Conservation (phyloP, 1,139 yeast species). For the Pichia norvegensis region DNA sequence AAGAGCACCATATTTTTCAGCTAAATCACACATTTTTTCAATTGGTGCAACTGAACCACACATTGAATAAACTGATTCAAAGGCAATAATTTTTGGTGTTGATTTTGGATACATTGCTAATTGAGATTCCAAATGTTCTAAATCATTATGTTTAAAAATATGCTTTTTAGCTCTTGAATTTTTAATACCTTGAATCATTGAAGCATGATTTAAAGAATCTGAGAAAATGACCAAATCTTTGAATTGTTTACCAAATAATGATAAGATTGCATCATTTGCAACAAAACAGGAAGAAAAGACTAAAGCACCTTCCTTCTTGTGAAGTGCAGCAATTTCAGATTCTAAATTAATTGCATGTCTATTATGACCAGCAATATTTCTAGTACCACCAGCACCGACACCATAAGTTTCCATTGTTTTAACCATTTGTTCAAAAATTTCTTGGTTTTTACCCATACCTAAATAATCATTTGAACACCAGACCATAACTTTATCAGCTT, state of each 20-base stretch:
- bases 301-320: slow-evolving; percentile 90
- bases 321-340: slow-evolving; percentile 79
- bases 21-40: slow-evolving; percentile 85
- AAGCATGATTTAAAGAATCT: slow-evolving; percentile 91
- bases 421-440: slow-evolving; percentile 71
- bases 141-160: slow-evolving; percentile 84
- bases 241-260: slow-evolving; percentile 83
- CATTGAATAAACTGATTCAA: slow-evolving; percentile 96
- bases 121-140: slow-evolving; percentile 69
- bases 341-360: slow-evolving; percentile 79
- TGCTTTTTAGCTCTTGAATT: slow-evolving; percentile 87
- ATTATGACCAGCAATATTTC: slow-evolving; percentile 98
- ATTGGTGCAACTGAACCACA: slow-evolving; percentile 96
- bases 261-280: slow-evolving; percentile 93
- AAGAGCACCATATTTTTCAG: slow-evolving; percentile 94
- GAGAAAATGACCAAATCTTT: slow-evolving; percentile 87
- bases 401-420: slow-evolving; percentile 82
- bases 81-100: slow-evolving; percentile 90
- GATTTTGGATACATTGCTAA: slow-evolving; percentile 74
- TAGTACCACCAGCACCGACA: slow-evolving; percentile 98
- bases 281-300: slow-evolving; percentile 95
- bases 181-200: slow-evolving; percentile 92
- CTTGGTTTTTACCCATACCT: slow-evolving; percentile 82
- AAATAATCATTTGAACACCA: slow-evolving; percentile 98
- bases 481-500: slow-evolving; percentile 82